A percentile compares a stretch with the other conserved stretches of the same genome.
Conservation (phyloP, 176 grass and related monocot species). For the Oryza nivara region DNA sequence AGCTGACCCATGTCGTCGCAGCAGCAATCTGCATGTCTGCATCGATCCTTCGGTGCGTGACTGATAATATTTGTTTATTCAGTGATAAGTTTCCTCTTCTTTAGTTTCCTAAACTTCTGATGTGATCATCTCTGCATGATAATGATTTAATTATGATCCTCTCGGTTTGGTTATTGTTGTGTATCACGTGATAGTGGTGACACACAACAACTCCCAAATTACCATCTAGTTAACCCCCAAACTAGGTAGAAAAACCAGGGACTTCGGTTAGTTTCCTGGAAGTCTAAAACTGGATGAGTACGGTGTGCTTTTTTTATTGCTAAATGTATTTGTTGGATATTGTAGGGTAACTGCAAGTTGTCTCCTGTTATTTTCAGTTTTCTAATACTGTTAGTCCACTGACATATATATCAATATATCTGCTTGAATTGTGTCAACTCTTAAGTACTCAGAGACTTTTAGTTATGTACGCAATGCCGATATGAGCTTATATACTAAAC, state of each 20-base stretch:
- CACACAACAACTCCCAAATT: neutral
- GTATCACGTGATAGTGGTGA: neutral
- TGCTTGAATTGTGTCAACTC: neutral
- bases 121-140: slow-evolving; percentile 29
- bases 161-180: neutral
- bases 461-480: neutral
- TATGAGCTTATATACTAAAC: slow-evolving; percentile 8
- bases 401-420: neutral
- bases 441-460: neutral
- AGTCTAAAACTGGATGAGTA: neutral
- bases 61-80: neutral
- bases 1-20: neutral
- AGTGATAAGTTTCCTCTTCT: neutral
- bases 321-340: neutral
- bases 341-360: neutral
- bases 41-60: neutral
- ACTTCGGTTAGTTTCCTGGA: too few species aligned
- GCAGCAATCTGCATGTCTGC: neutral
- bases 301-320: neutral
- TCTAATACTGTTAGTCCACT: neutral
- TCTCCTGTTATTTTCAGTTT: neutral
- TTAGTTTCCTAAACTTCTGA: slow-evolving; percentile 8
- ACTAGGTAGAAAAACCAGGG: neutral
- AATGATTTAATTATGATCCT: neutral
- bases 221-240: neutral